Base-by-base conservation (phyloP, 2,329 filamentous ascomycete genomes). In the Ophiostoma himal-ulmi region DNA sequence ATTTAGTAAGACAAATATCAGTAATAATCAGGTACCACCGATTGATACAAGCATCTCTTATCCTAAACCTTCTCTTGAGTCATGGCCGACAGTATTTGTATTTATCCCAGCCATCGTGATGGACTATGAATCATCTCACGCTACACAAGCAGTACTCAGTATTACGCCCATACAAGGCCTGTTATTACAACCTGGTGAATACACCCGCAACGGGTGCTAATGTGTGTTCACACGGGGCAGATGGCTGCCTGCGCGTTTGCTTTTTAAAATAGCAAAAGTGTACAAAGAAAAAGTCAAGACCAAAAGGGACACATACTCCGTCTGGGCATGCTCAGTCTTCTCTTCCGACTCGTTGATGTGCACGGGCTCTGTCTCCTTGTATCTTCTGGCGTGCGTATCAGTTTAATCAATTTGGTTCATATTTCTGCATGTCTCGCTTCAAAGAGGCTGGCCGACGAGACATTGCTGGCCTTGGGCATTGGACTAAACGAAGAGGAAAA, bases 141-240 rank as follows among this genome's bases (percentile, higher is more conserved):
- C 17, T 48, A 1, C 17, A n/a, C 8, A 39, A 10, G 7, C 8
- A 39, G 2, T 39, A 11, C 37, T 39, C 37, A 48, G 8, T 6
- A 6, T 6, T 20, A 20, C n/a, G 44, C 5, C n/a, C 30, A 48
- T 17, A 48, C 44, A 48, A 20, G 20, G 17, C 14, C n/a, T 5
- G 17, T 6, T n/a, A 14, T 17, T 44, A 44, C 41, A 60, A 34
- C 57, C 57, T 62, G 26, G 57, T 62, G 36, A 34, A 17, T 17
- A 57, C 52, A 26, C 8, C 26, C 26, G 22, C 26, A 8, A 62
- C 57, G 57, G 57, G 57, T 34, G 57, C 57, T 62, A 62, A 62
- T 62, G 57, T 34, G 36, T 62, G 57, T 26, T 22, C 26, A 34
- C 57, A 62, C 57, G 22, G 57, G 57, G 57, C 57, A 62, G 26